A percentile compares a stretch with the other conserved stretches of the same genome.
Conservation (phyloP, 306 rosid genomes). For the Canavalia ensiformis region DNA sequence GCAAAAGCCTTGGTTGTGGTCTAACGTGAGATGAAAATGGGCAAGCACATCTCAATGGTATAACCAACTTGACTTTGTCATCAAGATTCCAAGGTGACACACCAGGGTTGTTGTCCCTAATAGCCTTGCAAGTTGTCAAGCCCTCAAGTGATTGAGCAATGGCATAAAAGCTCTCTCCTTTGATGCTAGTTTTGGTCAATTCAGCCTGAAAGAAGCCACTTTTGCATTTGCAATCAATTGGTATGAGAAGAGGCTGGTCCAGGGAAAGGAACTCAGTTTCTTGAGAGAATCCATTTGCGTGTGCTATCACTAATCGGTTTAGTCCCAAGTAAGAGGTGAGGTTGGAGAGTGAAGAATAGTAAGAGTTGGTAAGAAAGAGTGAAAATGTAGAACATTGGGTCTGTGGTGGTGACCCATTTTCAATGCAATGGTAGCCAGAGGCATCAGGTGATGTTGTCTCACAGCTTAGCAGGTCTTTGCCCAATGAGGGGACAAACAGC, state of each 20-base stretch:
- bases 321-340: constrained; percentile 79
- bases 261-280: constrained; percentile 67
- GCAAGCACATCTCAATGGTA: constrained; percentile 87
- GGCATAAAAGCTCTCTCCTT: constrained; percentile 76
- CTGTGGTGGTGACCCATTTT: constrained; percentile 45
- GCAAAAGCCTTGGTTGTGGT: constrained; percentile 58
- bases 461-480: constrained; percentile 59
- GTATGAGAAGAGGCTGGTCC: constrained; percentile 74
- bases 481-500: constrained; percentile 57
- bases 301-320: constrained; percentile 58
- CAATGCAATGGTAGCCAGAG: constrained; percentile 66
- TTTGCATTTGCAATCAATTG: constrained; percentile 77
- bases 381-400: constrained; percentile 74
- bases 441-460: constrained; percentile 57
- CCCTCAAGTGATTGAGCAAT: constrained; percentile 81
- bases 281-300: constrained; percentile 74
- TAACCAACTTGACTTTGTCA: constrained; percentile 53
- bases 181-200: constrained; percentile 58
- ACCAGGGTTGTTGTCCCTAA: constrained; percentile 65
- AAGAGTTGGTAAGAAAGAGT: constrained; percentile 68
- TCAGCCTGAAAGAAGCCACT: constrained; percentile 63
- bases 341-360: constrained; percentile 77
- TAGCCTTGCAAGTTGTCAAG: constrained; percentile 76
- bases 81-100: constrained; percentile 66
- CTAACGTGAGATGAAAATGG: constrained; percentile 60